phyloP scores from a whole-genome alignment of 306 rosid genomes.

The Vicia villosa region DNA sequence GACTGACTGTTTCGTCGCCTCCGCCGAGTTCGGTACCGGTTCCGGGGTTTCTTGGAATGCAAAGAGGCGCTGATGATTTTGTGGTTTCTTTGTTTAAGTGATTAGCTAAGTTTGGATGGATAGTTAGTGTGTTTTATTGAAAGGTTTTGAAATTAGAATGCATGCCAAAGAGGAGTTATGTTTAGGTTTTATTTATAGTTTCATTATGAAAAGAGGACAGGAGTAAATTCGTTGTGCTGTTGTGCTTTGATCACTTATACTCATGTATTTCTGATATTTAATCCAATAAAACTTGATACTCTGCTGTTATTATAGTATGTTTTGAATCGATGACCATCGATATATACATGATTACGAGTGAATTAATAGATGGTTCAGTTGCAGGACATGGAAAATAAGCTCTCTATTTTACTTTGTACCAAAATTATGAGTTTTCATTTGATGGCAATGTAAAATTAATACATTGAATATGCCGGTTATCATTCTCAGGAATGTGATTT shows the following conservation, averaged over 20 bases:
- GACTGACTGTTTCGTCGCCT: conserved; percentile 59
- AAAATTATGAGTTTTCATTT: too few relatives aligned
- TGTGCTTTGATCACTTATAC: neutral
- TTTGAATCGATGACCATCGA: neutral
- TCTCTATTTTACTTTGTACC: neutral
- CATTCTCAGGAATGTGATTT: neutral
- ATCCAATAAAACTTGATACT: conserved; percentile 20
- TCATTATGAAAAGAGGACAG: neutral
- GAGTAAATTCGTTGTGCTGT: neutral
- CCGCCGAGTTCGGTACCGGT: conserved; percentile 78
- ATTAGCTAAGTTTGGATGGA: conserved; percentile 4
- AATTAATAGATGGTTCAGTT: neutral
- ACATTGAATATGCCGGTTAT: neutral
- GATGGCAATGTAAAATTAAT: too few relatives aligned
- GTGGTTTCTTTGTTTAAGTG: conserved; percentile 40
- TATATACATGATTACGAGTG: too few relatives aligned
- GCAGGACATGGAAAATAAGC: neutral
- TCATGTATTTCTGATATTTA: conserved; percentile 27
- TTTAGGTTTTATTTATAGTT: neutral
- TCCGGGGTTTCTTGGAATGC: conserved; percentile 33
- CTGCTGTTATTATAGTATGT: neutral
- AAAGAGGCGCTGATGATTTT: conserved; percentile 34
- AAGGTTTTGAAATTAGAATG: conserved; percentile 3
- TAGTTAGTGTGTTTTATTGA: neutral
- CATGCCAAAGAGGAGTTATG: neutral